A percentile compares a stretch with the other conserved stretches of the same genome.
Conservation (phyloP, 176 grass and related monocot species). For the Phoenix roebelenii region DNA sequence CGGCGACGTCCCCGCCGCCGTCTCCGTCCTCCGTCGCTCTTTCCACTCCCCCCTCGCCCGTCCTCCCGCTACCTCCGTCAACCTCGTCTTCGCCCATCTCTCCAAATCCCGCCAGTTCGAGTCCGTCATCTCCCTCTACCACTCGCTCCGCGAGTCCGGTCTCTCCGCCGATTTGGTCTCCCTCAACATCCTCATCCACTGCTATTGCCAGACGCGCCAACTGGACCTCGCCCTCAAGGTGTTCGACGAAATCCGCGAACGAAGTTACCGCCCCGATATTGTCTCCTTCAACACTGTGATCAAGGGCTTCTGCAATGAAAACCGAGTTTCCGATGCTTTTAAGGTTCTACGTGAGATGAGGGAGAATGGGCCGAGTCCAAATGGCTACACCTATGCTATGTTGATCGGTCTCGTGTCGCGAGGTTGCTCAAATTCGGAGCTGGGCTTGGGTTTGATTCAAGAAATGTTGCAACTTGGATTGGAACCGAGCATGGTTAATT, state of each 20-base stretch:
- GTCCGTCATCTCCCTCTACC: neutral
- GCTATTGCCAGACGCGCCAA: no score
- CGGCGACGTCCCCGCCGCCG: no score
- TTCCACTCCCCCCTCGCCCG: neutral
- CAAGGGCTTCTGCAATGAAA: constrained; percentile 3
- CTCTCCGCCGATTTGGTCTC: neutral
- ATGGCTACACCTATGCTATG: constrained; percentile 8
- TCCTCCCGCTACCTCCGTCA: neutral
- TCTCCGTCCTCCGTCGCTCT: neutral
- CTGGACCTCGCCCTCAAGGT: no score
- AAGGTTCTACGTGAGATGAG: neutral
- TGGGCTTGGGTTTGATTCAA: neutral
- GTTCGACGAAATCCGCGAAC: no score
- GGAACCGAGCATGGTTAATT: constrained; percentile 8
- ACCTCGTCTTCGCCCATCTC: constrained; percentile 1
- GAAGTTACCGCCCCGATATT: no score
- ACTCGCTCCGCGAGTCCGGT: neutral
- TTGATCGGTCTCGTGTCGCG: constrained; percentile 5
- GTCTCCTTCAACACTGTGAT: neutral
- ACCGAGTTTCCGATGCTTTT: constrained; percentile 1
- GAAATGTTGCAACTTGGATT: constrained; percentile 10
- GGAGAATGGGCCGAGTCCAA: neutral
- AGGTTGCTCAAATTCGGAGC: constrained; percentile 1
- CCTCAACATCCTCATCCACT: neutral
- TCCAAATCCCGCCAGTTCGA: constrained; percentile 1